Conservation (phyloP, 2,329 filamentous ascomycete species). For the Gyromitra esculenta region DNA sequence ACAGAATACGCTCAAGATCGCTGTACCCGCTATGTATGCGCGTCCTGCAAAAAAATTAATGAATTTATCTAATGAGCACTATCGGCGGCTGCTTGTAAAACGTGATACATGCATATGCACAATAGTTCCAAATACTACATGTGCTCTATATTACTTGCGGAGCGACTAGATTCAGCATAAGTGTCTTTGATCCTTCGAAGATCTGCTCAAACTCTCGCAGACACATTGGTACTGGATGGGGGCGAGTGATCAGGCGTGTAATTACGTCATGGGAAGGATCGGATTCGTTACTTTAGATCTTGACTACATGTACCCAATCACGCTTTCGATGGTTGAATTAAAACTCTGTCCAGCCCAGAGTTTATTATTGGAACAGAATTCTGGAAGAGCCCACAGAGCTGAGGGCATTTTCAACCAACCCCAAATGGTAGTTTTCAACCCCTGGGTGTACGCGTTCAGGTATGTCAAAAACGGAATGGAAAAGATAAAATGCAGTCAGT, state of each 20-base stretch:
- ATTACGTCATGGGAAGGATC: constrained; percentile 8
- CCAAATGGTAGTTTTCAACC: neutral
- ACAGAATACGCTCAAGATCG: neutral
- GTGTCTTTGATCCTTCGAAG: neutral
- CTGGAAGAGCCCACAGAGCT: constrained; percentile 9
- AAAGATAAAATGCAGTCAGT: constrained; percentile 18
- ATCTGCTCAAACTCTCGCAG: constrained; percentile 2
- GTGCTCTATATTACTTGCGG: constrained; percentile 12
- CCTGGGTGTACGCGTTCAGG: neutral
- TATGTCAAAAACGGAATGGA: constrained; percentile 1
- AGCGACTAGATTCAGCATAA: constrained; percentile 8
- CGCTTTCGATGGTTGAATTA: neutral
- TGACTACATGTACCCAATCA: constrained; percentile 6
- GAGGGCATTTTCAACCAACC: constrained; percentile 20
- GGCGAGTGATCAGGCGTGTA: constrained; percentile 37
- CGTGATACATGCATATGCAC: constrained; percentile 23
- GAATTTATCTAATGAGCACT: constrained; percentile 17
- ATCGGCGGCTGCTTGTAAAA: constrained; percentile 18
- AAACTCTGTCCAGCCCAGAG: constrained; percentile 4
- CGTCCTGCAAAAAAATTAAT: constrained; percentile 16
- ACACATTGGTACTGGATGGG: constrained; percentile 8
- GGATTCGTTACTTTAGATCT: constrained; percentile 14
- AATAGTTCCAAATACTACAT: neutral
- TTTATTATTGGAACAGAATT: constrained; percentile 15
- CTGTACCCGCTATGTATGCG: constrained; percentile 3